These are phyloP conservation scores for Clonostachys solani DNA, from an alignment of 2,329 filamentous ascomycete genomes.

Conservation along the genomic window DNA sequence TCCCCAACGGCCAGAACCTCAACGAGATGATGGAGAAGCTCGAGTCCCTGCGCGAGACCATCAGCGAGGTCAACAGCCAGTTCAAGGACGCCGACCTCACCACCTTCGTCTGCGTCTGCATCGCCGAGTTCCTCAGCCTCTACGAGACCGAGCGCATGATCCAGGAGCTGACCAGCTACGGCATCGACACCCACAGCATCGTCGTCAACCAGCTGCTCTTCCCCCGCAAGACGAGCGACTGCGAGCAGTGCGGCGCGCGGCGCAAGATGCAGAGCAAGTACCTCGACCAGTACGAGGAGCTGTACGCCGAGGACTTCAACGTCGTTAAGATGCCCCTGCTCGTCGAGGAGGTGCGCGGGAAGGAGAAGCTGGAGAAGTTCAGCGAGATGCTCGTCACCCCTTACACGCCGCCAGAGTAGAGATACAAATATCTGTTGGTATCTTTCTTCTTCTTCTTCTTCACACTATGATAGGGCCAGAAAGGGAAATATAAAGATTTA, in stretches of 20 bases:
- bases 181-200: conserved; percentile 95
- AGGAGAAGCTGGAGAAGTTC: conserved; percentile 89
- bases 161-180: conserved; percentile 88
- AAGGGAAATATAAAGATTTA: too few relatives aligned
- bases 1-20: conserved; percentile 91
- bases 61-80: conserved; percentile 92
- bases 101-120: conserved; percentile 97
- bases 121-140: conserved; percentile 91
- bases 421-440: not conserved
- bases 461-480: too few relatives aligned
- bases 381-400: conserved; percentile 79
- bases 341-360: conserved; percentile 92
- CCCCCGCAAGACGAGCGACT: conserved; percentile 77
- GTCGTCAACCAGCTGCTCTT: conserved; percentile 98
- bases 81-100: conserved; percentile 97
- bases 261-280: conserved; percentile 99
- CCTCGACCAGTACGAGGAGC: conserved; percentile 94
- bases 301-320: conserved; percentile 95
- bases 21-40: conserved; percentile 92
- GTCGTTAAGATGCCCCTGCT: conserved; percentile 97
- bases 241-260: conserved; percentile 92
- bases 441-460: too few relatives aligned
- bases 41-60: conserved; percentile 88
- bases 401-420: conserved; percentile 61
- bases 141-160: conserved; percentile 99